Conservation (phyloP, 139 green algal genomes). For the Pseudopediastrum boryanum region DNA sequence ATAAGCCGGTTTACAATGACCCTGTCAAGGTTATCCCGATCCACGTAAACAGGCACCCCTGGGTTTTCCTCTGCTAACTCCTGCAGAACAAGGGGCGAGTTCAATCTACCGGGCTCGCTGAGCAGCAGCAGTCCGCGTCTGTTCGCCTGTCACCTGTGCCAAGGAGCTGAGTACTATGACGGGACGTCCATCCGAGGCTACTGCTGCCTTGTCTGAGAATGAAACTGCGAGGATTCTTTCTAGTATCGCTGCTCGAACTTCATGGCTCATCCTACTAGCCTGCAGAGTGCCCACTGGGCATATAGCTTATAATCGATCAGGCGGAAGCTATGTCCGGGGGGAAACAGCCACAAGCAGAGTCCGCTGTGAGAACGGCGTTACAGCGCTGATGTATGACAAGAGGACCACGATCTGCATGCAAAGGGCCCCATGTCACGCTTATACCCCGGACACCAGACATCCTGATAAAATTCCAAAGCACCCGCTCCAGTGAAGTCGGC, state of each 20-base stretch:
- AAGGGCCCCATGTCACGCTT: too few species aligned
- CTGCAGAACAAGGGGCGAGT: constrained; percentile 31
- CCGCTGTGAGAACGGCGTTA: too few species aligned
- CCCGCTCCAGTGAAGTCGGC: too few species aligned
- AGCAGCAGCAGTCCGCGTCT: neutral
- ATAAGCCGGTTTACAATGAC: constrained; percentile 81
- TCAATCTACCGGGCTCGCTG: neutral
- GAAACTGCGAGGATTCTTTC: constrained; percentile 58
- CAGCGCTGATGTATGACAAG: too few species aligned
- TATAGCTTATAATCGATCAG: too few species aligned
- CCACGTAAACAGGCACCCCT: constrained; percentile 41
- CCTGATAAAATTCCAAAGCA: too few species aligned
- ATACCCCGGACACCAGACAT: too few species aligned
- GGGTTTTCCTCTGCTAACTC: constrained; percentile 45
- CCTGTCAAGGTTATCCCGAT: constrained; percentile 64
- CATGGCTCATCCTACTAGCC: neutral
- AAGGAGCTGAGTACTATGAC: constrained; percentile 54
- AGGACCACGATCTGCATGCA: too few species aligned
- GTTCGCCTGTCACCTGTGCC: constrained; percentile 42
- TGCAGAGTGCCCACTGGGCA: too few species aligned
- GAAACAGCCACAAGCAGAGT: too few species aligned
- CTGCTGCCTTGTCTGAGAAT: constrained; percentile 17
- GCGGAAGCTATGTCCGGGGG: too few species aligned
- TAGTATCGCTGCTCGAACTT: constrained; percentile 37
- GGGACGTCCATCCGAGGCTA: constrained; percentile 29